Conservation (phyloP, 371 early-diverging fungal species). For the Mycotypha africana region DNA sequence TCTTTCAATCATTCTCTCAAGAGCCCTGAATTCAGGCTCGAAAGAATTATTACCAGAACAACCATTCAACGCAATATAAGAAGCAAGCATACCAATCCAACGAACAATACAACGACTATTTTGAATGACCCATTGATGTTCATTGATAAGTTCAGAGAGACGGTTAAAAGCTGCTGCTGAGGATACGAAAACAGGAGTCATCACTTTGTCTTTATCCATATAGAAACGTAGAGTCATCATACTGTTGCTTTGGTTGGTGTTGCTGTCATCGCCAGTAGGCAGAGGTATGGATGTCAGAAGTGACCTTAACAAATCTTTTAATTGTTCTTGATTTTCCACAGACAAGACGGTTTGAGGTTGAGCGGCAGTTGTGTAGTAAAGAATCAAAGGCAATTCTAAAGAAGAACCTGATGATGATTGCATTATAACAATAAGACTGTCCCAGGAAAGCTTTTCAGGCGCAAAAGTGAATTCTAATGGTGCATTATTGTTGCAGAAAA, state of each 20-base stretch:
- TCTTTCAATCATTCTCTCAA: not conserved
- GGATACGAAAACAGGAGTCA: not conserved
- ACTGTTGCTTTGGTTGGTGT: not conserved
- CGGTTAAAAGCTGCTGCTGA: constrained; percentile 2
- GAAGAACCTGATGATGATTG: constrained; percentile 1
- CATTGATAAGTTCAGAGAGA: not conserved
- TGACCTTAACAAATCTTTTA: not conserved
- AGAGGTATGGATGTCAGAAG: too few species aligned
- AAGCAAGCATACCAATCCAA: constrained; percentile 11
- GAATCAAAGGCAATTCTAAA: constrained; percentile 3
- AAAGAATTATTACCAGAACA: not conserved
- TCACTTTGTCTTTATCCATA: not conserved
- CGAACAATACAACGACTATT: not conserved
- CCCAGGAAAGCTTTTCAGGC: constrained; percentile 11
- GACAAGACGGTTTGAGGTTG: not conserved
- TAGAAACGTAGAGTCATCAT: not conserved
- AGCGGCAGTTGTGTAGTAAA: constrained; percentile 2
- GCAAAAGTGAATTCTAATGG: constrained; percentile 3
- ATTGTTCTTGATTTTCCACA: constrained; percentile 1
- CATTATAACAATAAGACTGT: constrained; percentile 4
- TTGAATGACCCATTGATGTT: not conserved
- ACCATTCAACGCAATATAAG: not conserved
- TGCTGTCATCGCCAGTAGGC: too few species aligned
- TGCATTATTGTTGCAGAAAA: too few species aligned
- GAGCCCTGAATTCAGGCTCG: constrained; percentile 2